A percentile compares a stretch with the other conserved stretches of the same genome.
phyloP scores from a whole-genome alignment of 306 rosid genomes.

The Oxytropis ochrocephala region DNA sequence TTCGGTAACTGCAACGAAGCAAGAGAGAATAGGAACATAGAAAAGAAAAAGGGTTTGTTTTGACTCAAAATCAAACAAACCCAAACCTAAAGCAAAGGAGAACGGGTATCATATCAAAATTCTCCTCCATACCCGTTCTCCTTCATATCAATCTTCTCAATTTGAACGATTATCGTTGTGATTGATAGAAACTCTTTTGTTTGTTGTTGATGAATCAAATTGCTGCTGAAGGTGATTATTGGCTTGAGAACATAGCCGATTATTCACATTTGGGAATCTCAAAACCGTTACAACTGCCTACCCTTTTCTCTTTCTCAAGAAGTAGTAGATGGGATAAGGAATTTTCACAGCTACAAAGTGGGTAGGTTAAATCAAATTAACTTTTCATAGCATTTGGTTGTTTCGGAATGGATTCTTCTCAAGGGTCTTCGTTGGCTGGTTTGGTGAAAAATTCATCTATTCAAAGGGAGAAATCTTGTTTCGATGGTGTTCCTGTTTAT shows the following conservation, averaged over 20 bases:
- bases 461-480: slow-evolving; percentile 34
- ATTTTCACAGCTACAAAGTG: slow-evolving; percentile 65
- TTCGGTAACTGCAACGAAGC: neutral
- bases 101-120: slow-evolving; percentile 23
- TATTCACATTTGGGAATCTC: slow-evolving; percentile 46
- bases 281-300: slow-evolving; percentile 40
- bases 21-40: neutral
- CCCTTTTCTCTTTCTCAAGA: slow-evolving; percentile 29
- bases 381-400: neutral
- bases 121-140: slow-evolving; percentile 25
- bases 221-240: slow-evolving; percentile 31
- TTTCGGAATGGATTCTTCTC: slow-evolving; percentile 65
- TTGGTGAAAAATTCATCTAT: slow-evolving; percentile 70
- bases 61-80: neutral
- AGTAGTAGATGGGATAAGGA: slow-evolving; percentile 70
- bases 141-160: neutral
- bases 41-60: neutral
- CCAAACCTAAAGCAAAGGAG: slow-evolving; percentile 20
- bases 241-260: slow-evolving; percentile 62
- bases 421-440: slow-evolving; percentile 60
- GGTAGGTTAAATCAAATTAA: slow-evolving; percentile 18
- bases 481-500: slow-evolving; percentile 66
- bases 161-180: neutral
- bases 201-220: slow-evolving; percentile 66
- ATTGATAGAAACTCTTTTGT: slow-evolving; percentile 6